A percentile compares a stretch with the other conserved stretches of the same genome.
Evolutionary conservation across 1,284 basidiomycete genomes (phyloP).

Genomic region (Tilletia indica): DNA sequence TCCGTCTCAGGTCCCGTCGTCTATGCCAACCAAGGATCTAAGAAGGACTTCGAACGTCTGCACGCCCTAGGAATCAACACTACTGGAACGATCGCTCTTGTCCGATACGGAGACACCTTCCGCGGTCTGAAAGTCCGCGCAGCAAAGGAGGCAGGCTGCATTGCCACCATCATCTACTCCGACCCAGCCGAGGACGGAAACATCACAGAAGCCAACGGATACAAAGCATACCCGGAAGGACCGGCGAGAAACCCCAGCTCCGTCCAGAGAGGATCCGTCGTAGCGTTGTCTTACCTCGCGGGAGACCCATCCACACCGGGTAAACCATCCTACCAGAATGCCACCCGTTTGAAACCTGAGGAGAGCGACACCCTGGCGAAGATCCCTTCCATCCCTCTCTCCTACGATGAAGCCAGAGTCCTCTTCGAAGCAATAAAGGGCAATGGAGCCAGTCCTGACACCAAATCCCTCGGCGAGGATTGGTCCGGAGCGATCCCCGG

Average conservation of each 20-base stretch:
- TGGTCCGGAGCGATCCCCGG: constrained; percentile 60
- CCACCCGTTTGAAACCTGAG: constrained; percentile 62
- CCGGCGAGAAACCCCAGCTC: constrained; percentile 77
- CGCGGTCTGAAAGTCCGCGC: constrained; percentile 80
- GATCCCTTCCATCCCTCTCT: constrained; percentile 73
- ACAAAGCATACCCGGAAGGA: constrained; percentile 69
- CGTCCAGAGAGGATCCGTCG: constrained; percentile 73
- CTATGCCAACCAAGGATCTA: constrained; percentile 77
- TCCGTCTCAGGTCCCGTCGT: constrained; percentile 66
- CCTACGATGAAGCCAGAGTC: constrained; percentile 61
- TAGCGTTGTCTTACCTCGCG: constrained; percentile 77
- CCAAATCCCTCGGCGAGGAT: constrained; percentile 63
- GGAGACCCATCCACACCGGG: constrained; percentile 83
- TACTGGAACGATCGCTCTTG: constrained; percentile 76
- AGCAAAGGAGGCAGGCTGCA: constrained; percentile 76
- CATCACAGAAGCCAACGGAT: constrained; percentile 70
- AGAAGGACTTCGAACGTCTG: constrained; percentile 68
- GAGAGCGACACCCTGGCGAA: constrained; percentile 71
- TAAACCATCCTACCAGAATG: constrained; percentile 79
- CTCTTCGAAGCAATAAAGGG: constrained; percentile 58
- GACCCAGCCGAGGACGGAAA: constrained; percentile 85
- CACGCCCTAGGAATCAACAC: constrained; percentile 66
- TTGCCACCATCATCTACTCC: constrained; percentile 69
- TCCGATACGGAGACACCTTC: constrained; percentile 76
- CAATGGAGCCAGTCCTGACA: constrained; percentile 58